phyloP scores from a whole-genome alignment of 179 eudicot genomes.

The Corrigiola litoralis region DNA sequence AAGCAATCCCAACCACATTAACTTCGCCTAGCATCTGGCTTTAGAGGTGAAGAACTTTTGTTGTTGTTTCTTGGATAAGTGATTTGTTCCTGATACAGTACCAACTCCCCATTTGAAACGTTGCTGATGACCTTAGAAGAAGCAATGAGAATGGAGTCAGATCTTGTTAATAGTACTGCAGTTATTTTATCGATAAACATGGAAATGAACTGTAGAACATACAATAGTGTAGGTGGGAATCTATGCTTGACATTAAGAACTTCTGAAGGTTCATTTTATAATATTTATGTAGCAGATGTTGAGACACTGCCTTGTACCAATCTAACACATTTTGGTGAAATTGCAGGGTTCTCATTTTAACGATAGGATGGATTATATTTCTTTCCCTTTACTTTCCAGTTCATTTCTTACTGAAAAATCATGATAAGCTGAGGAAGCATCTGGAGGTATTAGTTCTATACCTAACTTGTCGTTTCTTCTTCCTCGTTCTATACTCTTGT shows the following conservation, averaged over 20 bases:
- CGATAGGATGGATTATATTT: conserved; percentile 83
- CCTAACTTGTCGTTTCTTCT: not conserved
- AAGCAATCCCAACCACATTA: too few relatives aligned
- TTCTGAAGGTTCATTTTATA: not conserved
- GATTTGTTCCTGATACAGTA: too few relatives aligned
- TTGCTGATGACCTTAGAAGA: not conserved
- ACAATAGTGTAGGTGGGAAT: not conserved
- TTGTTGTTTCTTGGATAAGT: too few relatives aligned
- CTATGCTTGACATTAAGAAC: not conserved
- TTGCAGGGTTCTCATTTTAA: conserved; percentile 65
- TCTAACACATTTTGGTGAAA: not conserved
- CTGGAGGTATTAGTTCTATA: conserved; percentile 50
- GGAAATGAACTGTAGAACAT: not conserved
- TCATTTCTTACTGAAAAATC: conserved; percentile 67
- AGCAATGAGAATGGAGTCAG: not conserved
- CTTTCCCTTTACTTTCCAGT: conserved; percentile 85
- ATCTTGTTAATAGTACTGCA: not conserved
- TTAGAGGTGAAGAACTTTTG: too few relatives aligned
- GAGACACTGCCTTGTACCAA: not conserved
- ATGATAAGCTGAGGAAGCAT: conserved; percentile 67
- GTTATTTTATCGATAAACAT: not conserved
- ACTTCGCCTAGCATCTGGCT: too few relatives aligned
- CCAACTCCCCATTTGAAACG: too few relatives aligned
- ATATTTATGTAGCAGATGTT: not conserved
- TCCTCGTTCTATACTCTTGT: not conserved